phyloP scores from a whole-genome alignment of 768 basidiomycete species.

The Tulasnella sp. region DNA sequence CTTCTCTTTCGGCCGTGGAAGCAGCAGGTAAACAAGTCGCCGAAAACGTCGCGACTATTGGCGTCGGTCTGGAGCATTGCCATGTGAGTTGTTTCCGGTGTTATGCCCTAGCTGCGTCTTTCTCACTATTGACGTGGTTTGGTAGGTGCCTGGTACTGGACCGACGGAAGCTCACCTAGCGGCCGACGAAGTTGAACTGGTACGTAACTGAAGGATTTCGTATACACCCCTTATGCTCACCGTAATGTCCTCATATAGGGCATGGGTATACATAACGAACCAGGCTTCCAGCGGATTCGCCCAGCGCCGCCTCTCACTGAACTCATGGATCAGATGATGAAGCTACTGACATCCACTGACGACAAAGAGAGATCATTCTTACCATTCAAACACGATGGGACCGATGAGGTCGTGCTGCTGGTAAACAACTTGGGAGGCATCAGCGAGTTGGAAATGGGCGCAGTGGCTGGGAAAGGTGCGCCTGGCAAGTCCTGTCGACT shows the following conservation, averaged over 20 bases:
- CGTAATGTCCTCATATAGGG: not conserved
- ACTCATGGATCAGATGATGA: slow-evolving; percentile 59
- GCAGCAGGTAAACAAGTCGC: slow-evolving; percentile 54
- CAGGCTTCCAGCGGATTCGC: slow-evolving; percentile 55
- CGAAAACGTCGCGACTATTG: slow-evolving; percentile 64
- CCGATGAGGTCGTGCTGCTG: slow-evolving; percentile 63
- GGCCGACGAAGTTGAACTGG: slow-evolving; percentile 74
- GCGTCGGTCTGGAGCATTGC: slow-evolving; percentile 80
- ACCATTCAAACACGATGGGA: slow-evolving; percentile 49
- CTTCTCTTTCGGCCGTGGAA: slow-evolving; percentile 57
- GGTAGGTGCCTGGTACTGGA: slow-evolving; percentile 69
- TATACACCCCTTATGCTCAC: no score
- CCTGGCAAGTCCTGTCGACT: slow-evolving; percentile 16
- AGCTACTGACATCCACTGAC: slow-evolving; percentile 55
- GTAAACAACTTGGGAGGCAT: slow-evolving; percentile 50
- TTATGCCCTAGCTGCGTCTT: not conserved
- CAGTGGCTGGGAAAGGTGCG: slow-evolving; percentile 27
- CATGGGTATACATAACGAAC: slow-evolving; percentile 76
- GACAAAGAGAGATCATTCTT: slow-evolving; percentile 74
- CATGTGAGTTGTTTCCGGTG: slow-evolving; percentile 42
- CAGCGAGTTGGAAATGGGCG: slow-evolving; percentile 43
- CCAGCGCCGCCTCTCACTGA: slow-evolving; percentile 61
- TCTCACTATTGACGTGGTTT: not conserved
- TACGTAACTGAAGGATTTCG: no score
- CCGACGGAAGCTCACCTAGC: slow-evolving; percentile 44